Base-by-base conservation (phyloP, 140 eudicot species). In the Cichorium intybus region DNA sequence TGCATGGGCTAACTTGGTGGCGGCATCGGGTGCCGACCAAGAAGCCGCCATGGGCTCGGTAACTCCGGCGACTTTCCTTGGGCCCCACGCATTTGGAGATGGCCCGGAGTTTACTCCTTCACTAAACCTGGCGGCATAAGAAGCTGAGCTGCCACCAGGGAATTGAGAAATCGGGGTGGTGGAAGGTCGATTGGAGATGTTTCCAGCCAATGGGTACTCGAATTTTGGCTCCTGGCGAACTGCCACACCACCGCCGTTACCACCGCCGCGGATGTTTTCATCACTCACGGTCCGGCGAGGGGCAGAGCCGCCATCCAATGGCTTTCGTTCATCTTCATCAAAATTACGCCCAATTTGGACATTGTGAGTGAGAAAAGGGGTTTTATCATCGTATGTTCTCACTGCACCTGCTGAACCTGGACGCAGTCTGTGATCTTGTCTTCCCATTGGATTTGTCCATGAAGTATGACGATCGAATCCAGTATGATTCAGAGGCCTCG, bases 241-340 rank as follows among this genome's bases (percentile, higher is more conserved):
- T 1, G 79, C 68, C 10, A 60, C 66, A 66, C 66, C 80, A 17
- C 72, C 18, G 18, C 17, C n/a, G 6, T 5, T 4, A 7, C 7
- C 5, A 20, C 49, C 49, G 7, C 7, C 84, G 23, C 68, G 75
- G 53, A 85, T 54, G 28, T 66, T 75, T 10, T 93, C 99, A 59
- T 93, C 95, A 63, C 86, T 80, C 2, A 84, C 86, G 2, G 94
- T 81, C 56, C 99, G 75, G 7, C 95, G 88, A 6, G 95, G 95
- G 3, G 65, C 75, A 0, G 87, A 77, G 5, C 50, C 76, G 9
- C 97, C 97, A 73, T 86, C 96, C 70, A 88, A 77, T 0, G 95
- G 99, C 80, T 86, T 92, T 41, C 99, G 68, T 68, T 93, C 97
- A 74, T 93, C 99, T 81, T 93, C 99, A 29, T 93, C 99, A 41